Percentiles rank a stretch among this genome's conserved stretches.
Conservation (phyloP, 2,329 filamentous ascomycete species). For the Herpotrichia juniperi region DNA sequence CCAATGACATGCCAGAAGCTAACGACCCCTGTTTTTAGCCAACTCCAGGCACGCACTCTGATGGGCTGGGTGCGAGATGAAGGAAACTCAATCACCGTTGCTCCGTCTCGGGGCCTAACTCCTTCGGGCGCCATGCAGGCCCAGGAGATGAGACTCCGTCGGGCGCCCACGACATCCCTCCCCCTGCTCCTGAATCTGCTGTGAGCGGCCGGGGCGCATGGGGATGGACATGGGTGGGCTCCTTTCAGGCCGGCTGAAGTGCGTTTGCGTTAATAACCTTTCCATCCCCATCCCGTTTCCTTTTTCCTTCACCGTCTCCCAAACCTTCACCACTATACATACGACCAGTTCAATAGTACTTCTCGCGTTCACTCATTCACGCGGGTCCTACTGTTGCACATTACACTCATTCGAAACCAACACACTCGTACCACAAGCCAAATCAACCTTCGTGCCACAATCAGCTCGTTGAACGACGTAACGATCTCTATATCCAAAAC, state of each 20-base stretch:
- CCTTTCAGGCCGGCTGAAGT: conserved; percentile 1
- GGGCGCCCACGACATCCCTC: conserved; percentile 11
- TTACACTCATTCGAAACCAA: conserved; percentile 34
- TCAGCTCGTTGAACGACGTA: conserved; percentile 19
- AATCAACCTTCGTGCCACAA: conserved; percentile 2
- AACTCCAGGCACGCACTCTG: conserved; percentile 22
- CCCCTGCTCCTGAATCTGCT: conserved; percentile 10
- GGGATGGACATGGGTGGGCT: conserved; percentile 21
- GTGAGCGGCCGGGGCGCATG: conserved; percentile 13
- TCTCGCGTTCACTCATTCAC: conserved; percentile 49
- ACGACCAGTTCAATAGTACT: conserved; percentile 23
- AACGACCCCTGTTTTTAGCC: neutral
- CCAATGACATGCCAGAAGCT: neutral
- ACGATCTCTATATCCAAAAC: conserved; percentile 21
- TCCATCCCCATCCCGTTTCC: conserved; percentile 20
- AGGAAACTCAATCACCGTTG: conserved; percentile 23
- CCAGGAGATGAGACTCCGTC: conserved; percentile 21
- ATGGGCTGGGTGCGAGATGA: conserved; percentile 33
- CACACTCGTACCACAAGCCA: neutral
- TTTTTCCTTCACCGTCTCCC: conserved; percentile 13
- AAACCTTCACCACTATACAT: conserved; percentile 29
- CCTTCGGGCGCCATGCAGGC: conserved; percentile 6
- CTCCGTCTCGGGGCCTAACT: conserved; percentile 3
- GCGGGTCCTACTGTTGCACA: conserved; percentile 33
- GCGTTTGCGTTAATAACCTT: too few species aligned